A percentile compares a stretch with the other conserved stretches of the same genome.
These are phyloP conservation scores for Aegilops sharonensis DNA, from an alignment of 176 grass and related monocot species.

Conservation along the genomic window DNA sequence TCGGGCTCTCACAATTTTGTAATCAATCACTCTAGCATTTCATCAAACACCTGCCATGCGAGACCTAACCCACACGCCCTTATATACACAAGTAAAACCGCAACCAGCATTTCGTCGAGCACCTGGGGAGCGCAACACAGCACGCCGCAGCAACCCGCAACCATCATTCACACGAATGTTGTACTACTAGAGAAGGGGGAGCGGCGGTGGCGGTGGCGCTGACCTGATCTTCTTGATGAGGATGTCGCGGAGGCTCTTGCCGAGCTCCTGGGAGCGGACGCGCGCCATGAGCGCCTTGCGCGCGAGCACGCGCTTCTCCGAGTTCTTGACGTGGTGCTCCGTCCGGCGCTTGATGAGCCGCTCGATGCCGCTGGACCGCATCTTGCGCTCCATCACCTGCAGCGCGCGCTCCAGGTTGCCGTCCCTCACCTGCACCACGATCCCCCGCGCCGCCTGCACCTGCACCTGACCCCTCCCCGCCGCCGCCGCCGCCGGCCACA, in stretches of 20 bases:
- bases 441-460: conserved; percentile 53
- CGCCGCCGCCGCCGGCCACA: not conserved
- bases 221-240: conserved; percentile 96
- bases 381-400: conserved; percentile 68
- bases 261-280: conserved; percentile 78
- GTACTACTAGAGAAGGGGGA: not conserved
- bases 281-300: conserved; percentile 82
- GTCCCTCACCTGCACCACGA: conserved; percentile 70
- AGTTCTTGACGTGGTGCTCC: conserved; percentile 82
- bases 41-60: not conserved
- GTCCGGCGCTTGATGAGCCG: conserved; percentile 60
- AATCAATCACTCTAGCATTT: not conserved
- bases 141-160: not conserved
- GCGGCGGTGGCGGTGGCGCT: not conserved
- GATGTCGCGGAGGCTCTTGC: conserved; percentile 75
- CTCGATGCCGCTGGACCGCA: conserved; percentile 84
- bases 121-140: not conserved
- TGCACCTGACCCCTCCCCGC: not conserved
- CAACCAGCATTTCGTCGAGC: conserved; percentile 24
- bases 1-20: not conserved
- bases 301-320: conserved; percentile 90
- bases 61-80: not conserved
- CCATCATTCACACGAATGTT: not conserved
- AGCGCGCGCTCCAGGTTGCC: conserved; percentile 90
- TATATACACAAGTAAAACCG: not conserved